A percentile compares a stretch with the other conserved stretches of the same genome.
These are phyloP conservation scores for Ettlia oleoabundans DNA, from an alignment of 139 green algal genomes.

Conservation along the genomic window DNA sequence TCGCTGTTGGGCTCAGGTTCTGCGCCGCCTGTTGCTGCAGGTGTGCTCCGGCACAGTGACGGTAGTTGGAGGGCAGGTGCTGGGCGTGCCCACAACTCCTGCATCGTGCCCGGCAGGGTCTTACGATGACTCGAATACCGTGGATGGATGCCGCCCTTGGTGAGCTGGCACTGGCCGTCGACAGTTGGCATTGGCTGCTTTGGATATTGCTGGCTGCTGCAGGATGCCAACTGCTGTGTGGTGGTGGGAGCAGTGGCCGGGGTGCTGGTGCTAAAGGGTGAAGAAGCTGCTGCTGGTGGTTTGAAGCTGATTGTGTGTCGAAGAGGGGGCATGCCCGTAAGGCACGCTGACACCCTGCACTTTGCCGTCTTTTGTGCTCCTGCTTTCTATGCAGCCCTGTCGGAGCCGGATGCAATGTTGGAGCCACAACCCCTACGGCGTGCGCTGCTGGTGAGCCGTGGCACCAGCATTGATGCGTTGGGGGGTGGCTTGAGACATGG, in stretches of 20 bases:
- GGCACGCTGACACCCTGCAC: too few species aligned
- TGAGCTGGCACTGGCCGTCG: background rate
- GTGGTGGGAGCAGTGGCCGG: too few species aligned
- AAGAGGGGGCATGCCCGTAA: too few species aligned
- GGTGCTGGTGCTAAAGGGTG: background rate
- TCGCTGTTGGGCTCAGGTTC: background rate
- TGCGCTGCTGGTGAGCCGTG: background rate
- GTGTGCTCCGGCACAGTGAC: conserved; percentile 8
- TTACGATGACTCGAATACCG: background rate
- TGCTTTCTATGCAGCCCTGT: conserved; percentile 14
- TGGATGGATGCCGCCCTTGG: conserved; percentile 27
- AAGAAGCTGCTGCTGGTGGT: background rate
- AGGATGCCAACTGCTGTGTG: too few species aligned
- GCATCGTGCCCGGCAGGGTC: conserved; percentile 3
- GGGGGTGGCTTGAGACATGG: too few species aligned
- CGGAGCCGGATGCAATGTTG: background rate
- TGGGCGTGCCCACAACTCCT: background rate
- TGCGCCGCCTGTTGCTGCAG: background rate
- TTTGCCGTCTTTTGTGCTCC: background rate
- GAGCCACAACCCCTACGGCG: background rate
- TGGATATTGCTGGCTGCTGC: too few species aligned
- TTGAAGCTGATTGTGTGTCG: background rate
- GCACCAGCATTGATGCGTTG: too few species aligned
- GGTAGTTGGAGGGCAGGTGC: background rate
- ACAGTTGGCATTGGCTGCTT: background rate